Evolutionary conservation across 2,329 filamentous ascomycete genomes (phyloP), one percentile per base, ranked within the genome.

Genomic region (Akanthomyces dipterigenus): DNA sequence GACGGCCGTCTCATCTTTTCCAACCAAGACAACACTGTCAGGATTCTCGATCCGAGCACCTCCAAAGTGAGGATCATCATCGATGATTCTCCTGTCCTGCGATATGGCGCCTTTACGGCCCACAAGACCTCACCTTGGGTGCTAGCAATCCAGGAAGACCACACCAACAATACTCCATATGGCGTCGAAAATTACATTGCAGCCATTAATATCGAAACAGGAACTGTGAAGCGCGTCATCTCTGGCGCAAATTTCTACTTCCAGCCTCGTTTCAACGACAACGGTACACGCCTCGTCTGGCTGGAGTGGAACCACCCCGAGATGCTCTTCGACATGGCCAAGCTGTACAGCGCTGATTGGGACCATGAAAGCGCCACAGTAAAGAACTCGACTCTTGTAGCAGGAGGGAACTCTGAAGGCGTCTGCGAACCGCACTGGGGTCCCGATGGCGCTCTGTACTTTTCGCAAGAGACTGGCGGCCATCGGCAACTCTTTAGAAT

Each of bases 361-460:
- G 59, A 69, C 50, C 53, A 45, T 0, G 64, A 69, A 36, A 18
- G 18, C 4, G 71, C 66, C 1, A 62, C 66, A 12, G 50, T 76
- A 4, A 60, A 60, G 6, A 72, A 72, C 18, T 46, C 66, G 3
- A 71, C 63, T 0, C 64, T 73, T 1, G 63, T 84, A n/a, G 76
- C 78, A 14, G 80, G 81, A 0, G 68, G 71, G 0, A 66, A 72
- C 3, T 66, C 68, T 1, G 75, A 80, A 56, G 78, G 78, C 40
- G 73, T 80, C 22, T 75, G 73, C 14, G 80, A 84, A 65, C 79
- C 80, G 6, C 75, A 76, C 65, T 84, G 82, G 82, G 75, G 75
- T 3, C 69, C 73, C 0, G 79, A 83, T 66, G 80, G 78, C 1
- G 72, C 71, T 11, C 66, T 84, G 2, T 81, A 78, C 63, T 83